These are phyloP conservation scores for Debaryomyces robertsiae DNA, from an alignment of 1,139 yeast genomes.

Conservation along the genomic window DNA sequence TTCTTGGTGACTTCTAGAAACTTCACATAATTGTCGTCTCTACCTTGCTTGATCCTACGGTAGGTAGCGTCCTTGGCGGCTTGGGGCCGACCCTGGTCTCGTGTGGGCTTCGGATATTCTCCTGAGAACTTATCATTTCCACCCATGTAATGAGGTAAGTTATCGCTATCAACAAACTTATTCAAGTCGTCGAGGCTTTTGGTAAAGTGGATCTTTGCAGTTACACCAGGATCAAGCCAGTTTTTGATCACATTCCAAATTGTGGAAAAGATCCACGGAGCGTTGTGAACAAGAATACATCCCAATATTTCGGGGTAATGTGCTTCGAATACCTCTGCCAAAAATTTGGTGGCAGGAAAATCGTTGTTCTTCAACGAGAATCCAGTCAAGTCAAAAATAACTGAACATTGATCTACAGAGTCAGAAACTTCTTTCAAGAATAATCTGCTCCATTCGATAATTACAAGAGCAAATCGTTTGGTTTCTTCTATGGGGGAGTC, in stretches of 20 bases:
- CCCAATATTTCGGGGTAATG: conserved; percentile 53
- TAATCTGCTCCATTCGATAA: conserved; percentile 45
- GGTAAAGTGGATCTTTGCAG: conserved; percentile 47
- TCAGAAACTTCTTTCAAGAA: conserved; percentile 38
- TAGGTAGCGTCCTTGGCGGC: conserved; percentile 33
- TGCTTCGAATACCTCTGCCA: conserved; percentile 49
- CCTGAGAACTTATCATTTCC: conserved; percentile 36
- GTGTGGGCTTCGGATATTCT: conserved; percentile 33
- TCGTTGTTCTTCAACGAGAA: conserved; percentile 51
- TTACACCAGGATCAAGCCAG: conserved; percentile 51
- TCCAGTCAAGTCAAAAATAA: conserved; percentile 50
- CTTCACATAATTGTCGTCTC: conserved; percentile 34
- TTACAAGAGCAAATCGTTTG: conserved; percentile 40
- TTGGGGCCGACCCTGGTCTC: conserved; percentile 34
- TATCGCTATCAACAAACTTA: conserved; percentile 34
- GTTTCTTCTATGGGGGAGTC: conserved; percentile 43
- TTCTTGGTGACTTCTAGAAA: conserved; percentile 39
- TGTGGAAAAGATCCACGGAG: conserved; percentile 54
- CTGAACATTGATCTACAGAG: conserved; percentile 40
- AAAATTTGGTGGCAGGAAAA: conserved; percentile 44
- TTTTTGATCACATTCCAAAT: conserved; percentile 49
- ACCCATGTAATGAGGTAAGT: conserved; percentile 44
- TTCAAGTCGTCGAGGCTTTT: conserved; percentile 39
- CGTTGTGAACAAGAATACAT: conserved; percentile 42
- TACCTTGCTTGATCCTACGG: conserved; percentile 30